Evolutionary conservation across 176 grass and related monocot species (phyloP), one percentile per base, ranked within the genome.

Genomic region (Tuctoria greenei): DNA sequence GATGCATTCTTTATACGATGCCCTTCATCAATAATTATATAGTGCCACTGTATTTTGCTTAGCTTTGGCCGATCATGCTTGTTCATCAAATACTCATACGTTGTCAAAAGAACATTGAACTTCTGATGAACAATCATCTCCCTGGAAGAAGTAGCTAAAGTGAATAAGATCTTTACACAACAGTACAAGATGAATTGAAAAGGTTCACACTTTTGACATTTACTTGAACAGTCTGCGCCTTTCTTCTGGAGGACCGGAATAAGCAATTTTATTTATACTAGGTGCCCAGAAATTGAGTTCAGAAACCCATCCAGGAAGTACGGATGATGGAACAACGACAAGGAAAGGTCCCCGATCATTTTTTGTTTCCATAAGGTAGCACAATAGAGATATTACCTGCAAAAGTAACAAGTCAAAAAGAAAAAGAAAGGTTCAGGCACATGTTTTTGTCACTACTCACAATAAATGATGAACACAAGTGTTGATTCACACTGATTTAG

Each of bases 1-100:
- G 95, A 99, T 8, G 95, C 95, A 64, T 99, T 99, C 78, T 99
- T 99, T 85, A 99, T 99, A 41, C 95, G 95, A 72, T 99, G 95
- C 28, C 95, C 95, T 86, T 99, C 95, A 80, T 99, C 95, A 39
- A 99, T 99, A 86, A 99, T 99, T 71, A 99, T 88, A 73, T 99
- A 99, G 59, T 90, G 95, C 95, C 95, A 99, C 49, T 99, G 89
- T 74, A 99, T 92, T 88, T 99, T 99, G 80, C 95, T 90, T 74
- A 99, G 85, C 69, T 99, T 99, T 82, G 95, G 95, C 69, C 92
- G 89, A 78, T 99, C 95, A 74, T 99, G 91, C 64, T 99, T 99
- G 83, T 99, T 99, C 95, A 99, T 99, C 77, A 99, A 77, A 83
- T 99, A 99, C 49, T 99, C 95, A 16, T 99, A 99, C 71, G 95